A percentile compares a stretch with the other conserved stretches of the same genome.
These are phyloP conservation scores for Xanthoparmelia taractica DNA, from an alignment of 495 filamentous ascomycete genomes.

Conservation along the genomic window DNA sequence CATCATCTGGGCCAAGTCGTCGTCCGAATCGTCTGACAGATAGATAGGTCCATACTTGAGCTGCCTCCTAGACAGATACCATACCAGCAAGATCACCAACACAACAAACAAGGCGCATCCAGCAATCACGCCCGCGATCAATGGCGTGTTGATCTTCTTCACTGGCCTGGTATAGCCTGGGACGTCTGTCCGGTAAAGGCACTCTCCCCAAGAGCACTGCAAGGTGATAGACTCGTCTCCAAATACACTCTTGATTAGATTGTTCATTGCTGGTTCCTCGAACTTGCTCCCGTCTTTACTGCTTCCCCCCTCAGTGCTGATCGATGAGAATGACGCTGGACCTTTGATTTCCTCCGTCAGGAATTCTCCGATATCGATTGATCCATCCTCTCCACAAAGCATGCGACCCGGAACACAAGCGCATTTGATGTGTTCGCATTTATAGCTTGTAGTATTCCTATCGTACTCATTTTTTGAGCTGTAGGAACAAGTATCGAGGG, in stretches of 20 bases:
- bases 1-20: conserved; percentile 77
- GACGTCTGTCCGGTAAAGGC: conserved; percentile 82
- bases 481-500: conserved; percentile 71
- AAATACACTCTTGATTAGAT: conserved; percentile 77
- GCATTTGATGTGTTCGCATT: conserved; percentile 76
- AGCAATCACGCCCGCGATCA: conserved; percentile 92
- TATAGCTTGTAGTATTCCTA: conserved; percentile 75
- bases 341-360: conserved; percentile 70
- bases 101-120: conserved; percentile 82
- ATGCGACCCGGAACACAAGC: conserved; percentile 84
- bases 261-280: conserved; percentile 82
- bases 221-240: conserved; percentile 84
- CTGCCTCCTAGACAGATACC: conserved; percentile 76
- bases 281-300: conserved; percentile 65
- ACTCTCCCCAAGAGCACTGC: conserved; percentile 79
- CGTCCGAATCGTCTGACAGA: conserved; percentile 80
- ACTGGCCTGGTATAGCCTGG: conserved; percentile 83
- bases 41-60: conserved; percentile 65
- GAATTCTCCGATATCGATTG: conserved; percentile 87
- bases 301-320: conserved; percentile 52
- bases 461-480: conserved; percentile 55
- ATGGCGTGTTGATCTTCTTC: conserved; percentile 92
- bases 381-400: conserved; percentile 84
- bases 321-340: conserved; percentile 72
- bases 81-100: conserved; percentile 69